Evolutionary conservation across 1,284 basidiomycete species (phyloP).

Genomic region (Tilletia indica): DNA sequence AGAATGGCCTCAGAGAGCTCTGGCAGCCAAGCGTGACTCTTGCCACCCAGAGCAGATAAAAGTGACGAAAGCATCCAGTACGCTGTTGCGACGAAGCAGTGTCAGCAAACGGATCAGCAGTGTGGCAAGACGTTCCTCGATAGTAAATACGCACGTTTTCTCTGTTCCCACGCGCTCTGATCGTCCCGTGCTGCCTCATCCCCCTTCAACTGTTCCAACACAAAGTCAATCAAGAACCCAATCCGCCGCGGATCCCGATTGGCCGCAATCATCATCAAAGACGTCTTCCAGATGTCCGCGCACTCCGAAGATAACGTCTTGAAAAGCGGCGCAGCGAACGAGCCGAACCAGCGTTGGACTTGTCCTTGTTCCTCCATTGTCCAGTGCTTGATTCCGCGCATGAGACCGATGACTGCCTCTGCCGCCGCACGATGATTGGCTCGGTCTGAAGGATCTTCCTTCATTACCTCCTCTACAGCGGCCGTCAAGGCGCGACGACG

Average conservation of each 20-base stretch:
- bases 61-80: neutral
- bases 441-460: neutral
- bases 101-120: neutral
- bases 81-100: neutral
- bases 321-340: neutral
- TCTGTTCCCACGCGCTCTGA: conserved; percentile 5
- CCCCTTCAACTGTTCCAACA: neutral
- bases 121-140: no score
- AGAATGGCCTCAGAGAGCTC: neutral
- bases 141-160: neutral
- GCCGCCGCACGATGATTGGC: conserved; percentile 2
- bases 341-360: neutral
- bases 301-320: neutral
- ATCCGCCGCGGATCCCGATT: neutral
- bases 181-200: neutral
- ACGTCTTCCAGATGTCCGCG: neutral
- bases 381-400: neutral
- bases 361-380: neutral
- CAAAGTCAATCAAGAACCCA: conserved; percentile 2
- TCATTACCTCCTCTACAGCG: neutral
- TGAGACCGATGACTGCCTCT: neutral
- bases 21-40: neutral
- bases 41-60: neutral
- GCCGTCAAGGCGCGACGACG: neutral
- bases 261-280: neutral